Evolutionary conservation across 768 basidiomycete species (phyloP).

Genomic region (Boletus tylopilopsis): DNA sequence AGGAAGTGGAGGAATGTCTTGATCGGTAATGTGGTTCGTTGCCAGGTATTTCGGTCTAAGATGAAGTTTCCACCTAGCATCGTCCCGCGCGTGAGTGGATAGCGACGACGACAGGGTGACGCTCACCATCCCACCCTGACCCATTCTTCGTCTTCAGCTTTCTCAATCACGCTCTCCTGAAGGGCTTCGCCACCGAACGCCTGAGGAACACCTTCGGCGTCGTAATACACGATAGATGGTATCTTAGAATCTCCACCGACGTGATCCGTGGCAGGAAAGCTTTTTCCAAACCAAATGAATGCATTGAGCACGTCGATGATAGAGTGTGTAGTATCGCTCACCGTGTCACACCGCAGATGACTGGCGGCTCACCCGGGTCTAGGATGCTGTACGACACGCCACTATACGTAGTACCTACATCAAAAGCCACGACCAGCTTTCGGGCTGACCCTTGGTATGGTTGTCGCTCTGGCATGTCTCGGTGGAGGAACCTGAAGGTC

Average conservation of each 20-base stretch:
- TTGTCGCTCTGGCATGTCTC: constrained; percentile 28
- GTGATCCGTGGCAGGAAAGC: constrained; percentile 45
- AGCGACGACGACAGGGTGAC: too few relatives aligned
- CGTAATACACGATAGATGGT: constrained; percentile 48
- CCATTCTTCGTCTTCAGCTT: constrained; percentile 37
- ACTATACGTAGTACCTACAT: constrained; percentile 51
- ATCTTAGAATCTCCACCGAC: constrained; percentile 49
- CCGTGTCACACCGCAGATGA: constrained; percentile 22
- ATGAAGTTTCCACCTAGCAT: constrained; percentile 35
- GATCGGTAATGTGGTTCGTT: constrained; percentile 23
- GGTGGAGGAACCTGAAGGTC: background rate
- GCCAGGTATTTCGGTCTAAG: constrained; percentile 27
- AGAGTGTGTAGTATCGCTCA: constrained; percentile 2
- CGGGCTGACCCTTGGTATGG: constrained; percentile 39
- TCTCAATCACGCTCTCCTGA: constrained; percentile 36
- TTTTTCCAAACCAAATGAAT: constrained; percentile 22
- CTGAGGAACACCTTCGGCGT: constrained; percentile 34
- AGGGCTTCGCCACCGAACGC: constrained; percentile 46
- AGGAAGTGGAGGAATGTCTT: constrained; percentile 43
- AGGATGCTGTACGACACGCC: constrained; percentile 43
- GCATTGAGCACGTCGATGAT: background rate
- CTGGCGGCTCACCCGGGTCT: constrained; percentile 27
- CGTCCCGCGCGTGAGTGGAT: constrained; percentile 3
- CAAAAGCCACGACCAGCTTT: constrained; percentile 47
- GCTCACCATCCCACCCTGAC: constrained; percentile 30